Evolutionary conservation across 192 early-diverging fungal species (phyloP).

Genomic region (Linnemannia hyalina): DNA sequence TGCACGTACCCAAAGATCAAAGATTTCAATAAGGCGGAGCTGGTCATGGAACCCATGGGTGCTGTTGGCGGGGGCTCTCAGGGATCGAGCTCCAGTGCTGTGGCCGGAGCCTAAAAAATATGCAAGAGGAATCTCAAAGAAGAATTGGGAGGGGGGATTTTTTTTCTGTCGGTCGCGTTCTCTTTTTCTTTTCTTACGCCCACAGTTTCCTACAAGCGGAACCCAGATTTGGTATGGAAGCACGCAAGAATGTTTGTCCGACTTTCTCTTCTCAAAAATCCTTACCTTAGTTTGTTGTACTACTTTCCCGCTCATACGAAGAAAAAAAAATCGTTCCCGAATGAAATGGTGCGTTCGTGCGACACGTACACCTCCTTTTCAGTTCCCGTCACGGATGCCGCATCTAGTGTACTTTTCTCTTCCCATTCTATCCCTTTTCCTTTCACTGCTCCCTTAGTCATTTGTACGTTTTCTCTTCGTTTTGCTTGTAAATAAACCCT

Average conservation of each 20-base stretch:
- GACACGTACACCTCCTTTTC: not conserved
- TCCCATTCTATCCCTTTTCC: not conserved
- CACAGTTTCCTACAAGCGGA: not conserved
- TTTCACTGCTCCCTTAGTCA: not conserved
- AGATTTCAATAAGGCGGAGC: constrained; percentile 84
- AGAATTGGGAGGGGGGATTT: not conserved
- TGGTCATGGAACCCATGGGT: constrained; percentile 64
- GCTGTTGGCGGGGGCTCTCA: constrained; percentile 11
- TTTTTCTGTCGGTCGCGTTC: not conserved
- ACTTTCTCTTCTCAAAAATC: not conserved
- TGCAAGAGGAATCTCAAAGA: not conserved
- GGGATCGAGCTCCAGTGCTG: constrained; percentile 19
- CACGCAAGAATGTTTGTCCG: constrained; percentile 5
- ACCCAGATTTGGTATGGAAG: constrained; percentile 1
- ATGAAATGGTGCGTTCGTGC: not conserved
- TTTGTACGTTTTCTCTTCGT: not conserved
- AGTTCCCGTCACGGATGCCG: not conserved
- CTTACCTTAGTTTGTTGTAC: not conserved
- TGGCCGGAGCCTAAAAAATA: constrained; percentile 15
- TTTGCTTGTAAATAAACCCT: constrained; percentile 19
- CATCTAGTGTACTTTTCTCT: not conserved
- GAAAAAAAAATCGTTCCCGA: too few species aligned
- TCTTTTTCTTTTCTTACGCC: not conserved
- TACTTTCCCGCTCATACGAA: not conserved
- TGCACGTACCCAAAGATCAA: constrained; percentile 87